These are phyloP conservation scores for Lactarius deliciosus DNA, from an alignment of 768 basidiomycete genomes.

Conservation along the genomic window DNA sequence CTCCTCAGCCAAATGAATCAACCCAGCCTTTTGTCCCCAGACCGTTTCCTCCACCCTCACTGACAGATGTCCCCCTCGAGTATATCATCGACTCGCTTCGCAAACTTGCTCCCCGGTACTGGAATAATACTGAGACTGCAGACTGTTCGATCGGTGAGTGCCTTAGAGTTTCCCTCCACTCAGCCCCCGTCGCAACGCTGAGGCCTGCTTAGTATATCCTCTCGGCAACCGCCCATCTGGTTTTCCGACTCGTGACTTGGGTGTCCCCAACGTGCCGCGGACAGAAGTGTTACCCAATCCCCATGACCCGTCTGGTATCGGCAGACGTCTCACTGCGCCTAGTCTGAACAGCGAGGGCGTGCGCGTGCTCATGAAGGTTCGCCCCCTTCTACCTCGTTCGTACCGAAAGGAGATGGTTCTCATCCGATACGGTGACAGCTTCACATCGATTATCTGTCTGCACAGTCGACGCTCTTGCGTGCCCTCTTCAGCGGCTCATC, in stretches of 20 bases:
- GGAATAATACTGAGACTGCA: conserved; percentile 72
- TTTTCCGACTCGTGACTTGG: not conserved
- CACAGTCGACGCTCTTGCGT: conserved; percentile 73
- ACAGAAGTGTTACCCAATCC: conserved; percentile 29
- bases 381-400: conserved; percentile 28
- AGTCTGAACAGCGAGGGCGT: conserved; percentile 46
- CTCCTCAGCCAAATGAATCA: conserved; percentile 26
- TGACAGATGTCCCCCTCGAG: conserved; percentile 64
- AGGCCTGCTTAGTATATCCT: conserved; percentile 21
- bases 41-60: conserved; percentile 62
- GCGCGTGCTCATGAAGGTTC: conserved; percentile 62
- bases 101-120: conserved; percentile 63
- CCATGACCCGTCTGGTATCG: conserved; percentile 45
- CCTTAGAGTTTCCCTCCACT: not conserved
- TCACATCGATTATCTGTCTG: conserved; percentile 79
- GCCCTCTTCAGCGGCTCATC: conserved; percentile 69
- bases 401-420: conserved; percentile 6
- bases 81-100: conserved; percentile 72
- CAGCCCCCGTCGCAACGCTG: not conserved
- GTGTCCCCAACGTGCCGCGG: conserved; percentile 15
- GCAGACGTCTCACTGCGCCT: conserved; percentile 54
- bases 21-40: conserved; percentile 49
- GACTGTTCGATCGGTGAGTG: conserved; percentile 73
- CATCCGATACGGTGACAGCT: conserved; percentile 45
- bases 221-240: conserved; percentile 2